phyloP scores from a whole-genome alignment of 768 basidiomycete genomes.

The Auricularia sp. region DNA sequence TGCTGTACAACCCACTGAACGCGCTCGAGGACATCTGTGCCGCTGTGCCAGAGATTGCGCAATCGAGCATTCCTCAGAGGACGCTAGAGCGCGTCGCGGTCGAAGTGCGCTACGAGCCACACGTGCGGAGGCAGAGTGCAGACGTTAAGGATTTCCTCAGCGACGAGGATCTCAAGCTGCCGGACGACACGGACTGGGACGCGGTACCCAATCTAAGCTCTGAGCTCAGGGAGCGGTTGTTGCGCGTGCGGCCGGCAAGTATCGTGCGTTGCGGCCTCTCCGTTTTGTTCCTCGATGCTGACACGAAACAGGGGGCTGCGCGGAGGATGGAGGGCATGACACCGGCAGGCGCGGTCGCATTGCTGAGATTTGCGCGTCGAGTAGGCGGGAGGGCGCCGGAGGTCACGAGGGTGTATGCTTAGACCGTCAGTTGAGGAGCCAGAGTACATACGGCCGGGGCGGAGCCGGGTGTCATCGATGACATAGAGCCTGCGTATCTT shows the following conservation, averaged over 20 bases:
- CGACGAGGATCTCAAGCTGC: conserved; percentile 64
- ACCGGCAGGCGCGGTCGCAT: conserved; percentile 56
- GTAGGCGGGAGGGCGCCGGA: neutral
- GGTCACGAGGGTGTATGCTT: neutral
- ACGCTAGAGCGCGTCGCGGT: neutral
- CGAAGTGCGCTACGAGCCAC: conserved; percentile 52
- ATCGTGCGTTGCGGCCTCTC: conserved; percentile 35
- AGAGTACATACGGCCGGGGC: too few species aligned
- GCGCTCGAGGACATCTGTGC: conserved; percentile 20
- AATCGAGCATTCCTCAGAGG: too few species aligned
- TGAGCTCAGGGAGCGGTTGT: conserved; percentile 63
- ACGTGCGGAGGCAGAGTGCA: conserved; percentile 61
- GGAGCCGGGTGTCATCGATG: neutral
- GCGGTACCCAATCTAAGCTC: conserved; percentile 58
- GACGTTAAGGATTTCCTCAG: conserved; percentile 65
- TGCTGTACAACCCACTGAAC: conserved; percentile 53
- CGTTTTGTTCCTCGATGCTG: neutral
- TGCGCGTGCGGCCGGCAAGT: conserved; percentile 51
- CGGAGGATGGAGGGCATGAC: conserved; percentile 94
- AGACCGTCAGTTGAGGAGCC: neutral
- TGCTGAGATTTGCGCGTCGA: conserved; percentile 51
- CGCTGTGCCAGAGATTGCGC: neutral
- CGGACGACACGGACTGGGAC: conserved; percentile 61
- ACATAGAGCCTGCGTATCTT: too few species aligned
- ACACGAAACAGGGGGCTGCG: conserved; percentile 61